These are phyloP conservation scores for Neonectria magnoliae DNA, from an alignment of 2,329 filamentous ascomycete species.

Conservation along the genomic window DNA sequence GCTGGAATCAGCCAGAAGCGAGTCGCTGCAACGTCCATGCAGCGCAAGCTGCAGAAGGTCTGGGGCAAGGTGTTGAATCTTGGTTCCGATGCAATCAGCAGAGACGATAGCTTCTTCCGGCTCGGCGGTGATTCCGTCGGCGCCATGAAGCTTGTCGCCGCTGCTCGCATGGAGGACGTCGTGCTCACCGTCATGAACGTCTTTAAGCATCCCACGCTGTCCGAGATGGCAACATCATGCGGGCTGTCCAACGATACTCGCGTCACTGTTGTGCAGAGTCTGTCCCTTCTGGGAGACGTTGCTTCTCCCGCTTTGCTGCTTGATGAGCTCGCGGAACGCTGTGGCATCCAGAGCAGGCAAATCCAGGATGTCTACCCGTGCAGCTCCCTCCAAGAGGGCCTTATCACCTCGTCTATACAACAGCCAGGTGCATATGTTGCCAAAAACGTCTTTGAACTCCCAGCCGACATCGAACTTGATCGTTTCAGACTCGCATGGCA, in stretches of 20 bases:
- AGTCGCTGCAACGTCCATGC: conserved; percentile 49
- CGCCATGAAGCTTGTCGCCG: conserved; percentile 39
- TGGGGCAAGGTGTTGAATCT: conserved; percentile 21
- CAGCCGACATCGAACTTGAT: conserved; percentile 2
- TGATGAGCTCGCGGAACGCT: conserved; percentile 23
- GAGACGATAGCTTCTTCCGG: conserved; percentile 53
- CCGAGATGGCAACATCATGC: conserved; percentile 21
- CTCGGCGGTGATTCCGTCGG: conserved; percentile 52
- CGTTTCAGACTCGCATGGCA: conserved; percentile 38
- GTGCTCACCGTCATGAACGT: conserved; percentile 24
- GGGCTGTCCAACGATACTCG: not conserved
- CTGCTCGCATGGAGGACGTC: conserved; percentile 28
- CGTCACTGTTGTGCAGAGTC: not conserved
- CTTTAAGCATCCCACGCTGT: conserved; percentile 26
- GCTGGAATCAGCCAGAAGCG: conserved; percentile 34
- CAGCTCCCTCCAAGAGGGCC: conserved; percentile 34
- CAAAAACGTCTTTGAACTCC: conserved; percentile 31
- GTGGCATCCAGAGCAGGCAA: conserved; percentile 13
- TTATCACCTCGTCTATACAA: conserved; percentile 29
- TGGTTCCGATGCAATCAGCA: not conserved
- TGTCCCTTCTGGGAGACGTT: conserved; percentile 19
- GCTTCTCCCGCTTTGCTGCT: conserved; percentile 15
- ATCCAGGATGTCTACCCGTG: conserved; percentile 32
- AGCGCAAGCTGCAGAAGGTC: conserved; percentile 46
- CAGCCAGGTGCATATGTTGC: conserved; percentile 36